These are phyloP conservation scores for Tilletia indica DNA, from an alignment of 1,284 basidiomycete genomes.

Conservation along the genomic window DNA sequence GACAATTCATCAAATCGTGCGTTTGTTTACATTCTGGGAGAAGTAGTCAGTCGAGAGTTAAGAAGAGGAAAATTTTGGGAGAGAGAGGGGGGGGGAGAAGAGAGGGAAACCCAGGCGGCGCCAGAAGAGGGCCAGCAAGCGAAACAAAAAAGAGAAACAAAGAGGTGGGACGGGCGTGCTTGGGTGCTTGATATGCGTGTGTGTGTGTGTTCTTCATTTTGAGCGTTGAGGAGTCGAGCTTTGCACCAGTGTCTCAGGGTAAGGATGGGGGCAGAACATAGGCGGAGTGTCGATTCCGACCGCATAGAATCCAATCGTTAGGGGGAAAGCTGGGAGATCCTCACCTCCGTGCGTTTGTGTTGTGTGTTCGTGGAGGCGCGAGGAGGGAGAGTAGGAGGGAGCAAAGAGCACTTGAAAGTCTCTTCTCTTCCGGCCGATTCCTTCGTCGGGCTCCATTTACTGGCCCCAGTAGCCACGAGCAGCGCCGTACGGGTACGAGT, in stretches of 20 bases:
- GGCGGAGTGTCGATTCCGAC: too few species aligned
- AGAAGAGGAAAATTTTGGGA: background rate
- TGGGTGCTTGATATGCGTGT: too few species aligned
- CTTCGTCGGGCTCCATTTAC: constrained; percentile 4
- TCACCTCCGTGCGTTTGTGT: too few species aligned
- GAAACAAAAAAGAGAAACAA: background rate
- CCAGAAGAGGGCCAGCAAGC: background rate
- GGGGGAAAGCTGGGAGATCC: too few species aligned
- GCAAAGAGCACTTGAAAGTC: too few species aligned
- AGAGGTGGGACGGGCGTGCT: background rate
- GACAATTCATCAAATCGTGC: constrained; percentile 15
- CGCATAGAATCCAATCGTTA: too few species aligned
- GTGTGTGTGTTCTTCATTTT: too few species aligned
- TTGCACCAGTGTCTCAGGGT: too few species aligned
- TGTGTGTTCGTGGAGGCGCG: too few species aligned
- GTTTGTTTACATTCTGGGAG: background rate
- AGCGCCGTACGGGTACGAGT: constrained; percentile 35
- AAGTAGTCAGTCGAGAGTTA: constrained; percentile 7
- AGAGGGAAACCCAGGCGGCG: background rate
- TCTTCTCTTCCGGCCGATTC: background rate
- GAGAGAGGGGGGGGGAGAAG: background rate
- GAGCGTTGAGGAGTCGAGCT: too few species aligned
- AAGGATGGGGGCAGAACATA: too few species aligned
- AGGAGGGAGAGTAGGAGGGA: too few species aligned
- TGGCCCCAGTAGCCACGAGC: constrained; percentile 49